A percentile compares a stretch with the other conserved stretches of the same genome.
Conservation (phyloP, 2,329 filamentous ascomycete species). For the Penicillium sp. region DNA sequence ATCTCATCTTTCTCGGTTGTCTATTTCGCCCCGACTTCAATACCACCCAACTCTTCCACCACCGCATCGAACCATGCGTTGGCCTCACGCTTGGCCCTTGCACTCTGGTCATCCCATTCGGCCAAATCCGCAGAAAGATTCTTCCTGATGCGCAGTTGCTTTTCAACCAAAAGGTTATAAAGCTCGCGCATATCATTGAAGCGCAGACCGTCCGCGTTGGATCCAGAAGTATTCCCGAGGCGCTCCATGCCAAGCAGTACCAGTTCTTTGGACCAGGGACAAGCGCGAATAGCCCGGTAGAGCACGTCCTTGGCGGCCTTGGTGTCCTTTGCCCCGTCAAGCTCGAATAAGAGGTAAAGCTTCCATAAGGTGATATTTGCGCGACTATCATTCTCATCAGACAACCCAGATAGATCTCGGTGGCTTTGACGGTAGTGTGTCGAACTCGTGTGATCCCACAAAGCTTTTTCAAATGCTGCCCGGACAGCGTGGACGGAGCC, state of each 20-base stretch:
- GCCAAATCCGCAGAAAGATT: conserved; percentile 45
- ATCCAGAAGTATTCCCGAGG: conserved; percentile 22
- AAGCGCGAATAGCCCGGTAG: conserved; percentile 49
- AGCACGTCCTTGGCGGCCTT: conserved; percentile 47
- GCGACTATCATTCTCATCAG: conserved; percentile 19
- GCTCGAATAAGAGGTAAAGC: conserved; percentile 47
- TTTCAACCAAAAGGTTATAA: conserved; percentile 54
- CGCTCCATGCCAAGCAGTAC: conserved; percentile 52
- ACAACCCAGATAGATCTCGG: conserved; percentile 4
- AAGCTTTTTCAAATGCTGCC: conserved; percentile 51
- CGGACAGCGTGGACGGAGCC: conserved; percentile 49
- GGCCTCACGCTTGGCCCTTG: not conserved
- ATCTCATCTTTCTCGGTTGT: too few species aligned
- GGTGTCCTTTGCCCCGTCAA: conserved; percentile 32
- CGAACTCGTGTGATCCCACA: conserved; percentile 26
- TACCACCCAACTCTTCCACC: not conserved
- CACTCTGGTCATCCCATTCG: conserved; percentile 15
- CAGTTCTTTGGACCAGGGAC: conserved; percentile 60
- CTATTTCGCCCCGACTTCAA: not conserved
- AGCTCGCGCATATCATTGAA: conserved; percentile 48
- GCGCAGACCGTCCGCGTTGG: conserved; percentile 25
- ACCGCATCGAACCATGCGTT: not conserved
- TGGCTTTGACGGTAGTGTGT: conserved; percentile 2
- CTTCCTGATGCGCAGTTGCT: conserved; percentile 55
- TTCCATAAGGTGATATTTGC: conserved; percentile 47